phyloP scores from a whole-genome alignment of 1,139 yeast genomes.

The Spencermartinsiella ligniputridi region DNA sequence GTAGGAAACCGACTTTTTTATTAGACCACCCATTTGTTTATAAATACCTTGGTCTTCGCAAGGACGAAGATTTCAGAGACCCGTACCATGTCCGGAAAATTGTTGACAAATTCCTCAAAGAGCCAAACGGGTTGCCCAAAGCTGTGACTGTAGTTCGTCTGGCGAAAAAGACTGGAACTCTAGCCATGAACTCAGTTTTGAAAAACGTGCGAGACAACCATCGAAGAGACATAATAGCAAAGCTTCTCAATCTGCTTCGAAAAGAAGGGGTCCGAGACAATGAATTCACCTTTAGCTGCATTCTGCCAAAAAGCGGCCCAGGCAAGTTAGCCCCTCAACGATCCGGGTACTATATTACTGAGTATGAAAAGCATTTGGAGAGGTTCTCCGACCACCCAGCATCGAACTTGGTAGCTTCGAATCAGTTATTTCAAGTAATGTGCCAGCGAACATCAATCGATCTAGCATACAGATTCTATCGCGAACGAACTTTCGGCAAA shows the following conservation, averaged over 20 bases:
- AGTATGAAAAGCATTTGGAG: conserved; percentile 4
- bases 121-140: conserved; percentile 14
- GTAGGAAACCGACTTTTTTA: conserved; percentile 17
- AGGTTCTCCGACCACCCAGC: not conserved
- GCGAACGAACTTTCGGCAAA: conserved; percentile 2
- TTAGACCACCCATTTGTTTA: conserved; percentile 20
- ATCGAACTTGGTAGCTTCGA: conserved; percentile 2
- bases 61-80: conserved; percentile 16
- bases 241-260: not conserved
- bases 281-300: conserved; percentile 5
- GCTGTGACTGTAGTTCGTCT: conserved; percentile 19
- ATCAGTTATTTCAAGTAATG: not conserved
- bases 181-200: conserved; percentile 22
- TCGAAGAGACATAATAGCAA: conserved; percentile 1
- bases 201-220: conserved; percentile 11
- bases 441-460: not conserved
- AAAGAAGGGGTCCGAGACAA: conserved; percentile 8
- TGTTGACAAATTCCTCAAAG: conserved; percentile 5
- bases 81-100: conserved; percentile 16
- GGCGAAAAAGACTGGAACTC: conserved; percentile 19
- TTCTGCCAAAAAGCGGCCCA: not conserved
- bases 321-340: not conserved
- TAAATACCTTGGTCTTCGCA: conserved; percentile 17
- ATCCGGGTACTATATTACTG: not conserved
- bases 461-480: not conserved